phyloP scores from a whole-genome alignment of 352 stramenopile genomes.

The Pythium sp. region DNA sequence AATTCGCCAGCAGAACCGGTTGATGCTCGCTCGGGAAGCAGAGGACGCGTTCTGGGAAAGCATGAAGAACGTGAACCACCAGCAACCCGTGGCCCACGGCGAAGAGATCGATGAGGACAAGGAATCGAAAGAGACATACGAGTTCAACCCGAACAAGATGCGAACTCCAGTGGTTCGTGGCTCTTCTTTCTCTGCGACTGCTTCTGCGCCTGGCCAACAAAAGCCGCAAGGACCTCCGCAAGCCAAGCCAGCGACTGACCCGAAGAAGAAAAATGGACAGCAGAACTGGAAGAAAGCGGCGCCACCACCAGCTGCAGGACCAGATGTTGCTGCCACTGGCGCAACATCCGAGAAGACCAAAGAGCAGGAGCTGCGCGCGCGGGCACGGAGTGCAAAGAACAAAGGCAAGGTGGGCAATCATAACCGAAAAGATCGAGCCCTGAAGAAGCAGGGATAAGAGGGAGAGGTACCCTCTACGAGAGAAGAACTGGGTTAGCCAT shows the following conservation, averaged over 20 bases:
- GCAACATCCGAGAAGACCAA: conserved; percentile 13
- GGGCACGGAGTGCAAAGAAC: conserved; percentile 63
- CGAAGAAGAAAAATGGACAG: conserved; percentile 14
- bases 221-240: conserved; percentile 20
- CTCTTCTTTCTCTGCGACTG: background rate
- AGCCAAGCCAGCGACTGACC: conserved; percentile 20
- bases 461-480: background rate
- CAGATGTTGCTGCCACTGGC: background rate
- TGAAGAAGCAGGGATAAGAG: conserved; percentile 53
- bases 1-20: conserved; percentile 53
- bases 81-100: conserved; percentile 5
- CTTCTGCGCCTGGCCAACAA: background rate
- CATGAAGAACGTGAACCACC: conserved; percentile 62
- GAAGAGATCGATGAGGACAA: conserved; percentile 20
- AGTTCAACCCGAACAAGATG: conserved; percentile 13
- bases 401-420: conserved; percentile 82
- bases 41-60: conserved; percentile 70
- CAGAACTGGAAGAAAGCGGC: background rate
- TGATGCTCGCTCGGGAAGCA: conserved; percentile 48
- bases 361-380: conserved; percentile 42
- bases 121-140: conserved; percentile 29
- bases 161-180: background rate
- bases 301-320: background rate
- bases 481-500: too few species aligned
- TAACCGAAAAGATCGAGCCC: conserved; percentile 76